Base-by-base conservation (phyloP, 2,329 filamentous ascomycete genomes). In the Xylaria sp. region DNA sequence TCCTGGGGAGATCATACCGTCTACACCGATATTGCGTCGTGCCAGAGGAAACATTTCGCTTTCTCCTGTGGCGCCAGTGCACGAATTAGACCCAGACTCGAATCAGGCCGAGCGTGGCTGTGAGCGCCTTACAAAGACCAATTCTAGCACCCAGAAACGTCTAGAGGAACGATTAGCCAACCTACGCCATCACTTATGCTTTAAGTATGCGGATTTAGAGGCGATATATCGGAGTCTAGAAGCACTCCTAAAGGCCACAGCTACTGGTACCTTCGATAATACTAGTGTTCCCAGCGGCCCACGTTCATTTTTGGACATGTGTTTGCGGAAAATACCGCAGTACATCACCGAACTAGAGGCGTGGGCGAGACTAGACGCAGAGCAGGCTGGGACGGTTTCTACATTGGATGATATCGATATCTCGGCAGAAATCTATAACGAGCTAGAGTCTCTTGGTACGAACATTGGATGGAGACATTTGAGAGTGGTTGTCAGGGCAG, bases 301-400 rank as follows among this genome's bases (percentile, higher is more conserved):
- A 4, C 81, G 78, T 29, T 85, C 84, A 4, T 78, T 88, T 10
- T 68, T 87, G 21, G 81, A 82, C 23, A 84, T 85, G 81, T 85
- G 84, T 65, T 78, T 88, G 5, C 79, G 82, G 61, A 82, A 80
- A 68, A 78, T 88, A 16, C 85, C 85, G 1, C 78, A 79, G 18
- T 86, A 84, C 69, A 83, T 87, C 37, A 74, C 78, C 1, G 79
- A 81, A 37, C 81, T 86, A n/a, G 82, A 86, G 65, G 75, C 76
- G 1, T 80, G 80, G 77, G 81, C 84, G 60, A 74, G 75, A 35
- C 71, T 76, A 13, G 79, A 84, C 23, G 77, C 81, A 3, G 78
- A 82, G 60, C 72, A 79, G 48, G 77, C 78, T 13, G 82, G 81
- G 2, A 80, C 79, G 0, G 73, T 77, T 18, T 79, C 79, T 12